Base-by-base conservation (phyloP, 805 yeast species). In the Candida multigemmis region DNA sequence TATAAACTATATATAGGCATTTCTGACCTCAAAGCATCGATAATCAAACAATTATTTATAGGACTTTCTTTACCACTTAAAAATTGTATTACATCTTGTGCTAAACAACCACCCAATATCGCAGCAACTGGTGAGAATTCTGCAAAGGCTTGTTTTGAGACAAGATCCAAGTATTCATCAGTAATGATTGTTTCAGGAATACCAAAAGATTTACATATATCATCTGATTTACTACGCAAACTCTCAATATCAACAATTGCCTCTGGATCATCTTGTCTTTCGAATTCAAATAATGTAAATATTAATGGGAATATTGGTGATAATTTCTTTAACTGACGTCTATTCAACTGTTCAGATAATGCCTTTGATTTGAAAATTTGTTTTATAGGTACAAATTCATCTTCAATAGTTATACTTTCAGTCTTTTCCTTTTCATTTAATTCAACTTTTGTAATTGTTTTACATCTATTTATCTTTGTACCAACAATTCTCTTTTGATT, bases 41-140 rank as follows among this genome's bases (percentile, higher is more conserved):
- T 63, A 1, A 89, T 55, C 37, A 82, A 63, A 27, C 83, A 63
- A 47, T 91, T 91, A 47, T 85, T 87, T 20, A 87, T 63, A 3
- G 96, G 94, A 22, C 75, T 65, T 40, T 83, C 86, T 38, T 77
- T 73, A 38, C 71, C 71, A 22, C 91, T 79, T 27, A 89, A 52
- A 29, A 68, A 74, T 54, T 91, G 91, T 24, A 91, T 80, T 9
- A 85, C 78, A 48, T 87, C 96, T 53, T 91, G 98, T 2, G 94
- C 81, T 14, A 89, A 53, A 1, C 84, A 68, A 1, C 97, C 98
- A 5, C 97, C 98, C 5, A 89, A 40, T 2, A 91, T 71, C 1
- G 97, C 93, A 4, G 91, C 74, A 0, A 77, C 77, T 1, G 96
- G 95, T 7, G 85, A 68, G 38, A 81, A 71, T 44, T 86, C 93